A percentile compares a stretch with the other conserved stretches of the same genome.
Evolutionary conservation across 2,329 filamentous ascomycete species (phyloP).

Genomic region (Cytospora paraplurivora): DNA sequence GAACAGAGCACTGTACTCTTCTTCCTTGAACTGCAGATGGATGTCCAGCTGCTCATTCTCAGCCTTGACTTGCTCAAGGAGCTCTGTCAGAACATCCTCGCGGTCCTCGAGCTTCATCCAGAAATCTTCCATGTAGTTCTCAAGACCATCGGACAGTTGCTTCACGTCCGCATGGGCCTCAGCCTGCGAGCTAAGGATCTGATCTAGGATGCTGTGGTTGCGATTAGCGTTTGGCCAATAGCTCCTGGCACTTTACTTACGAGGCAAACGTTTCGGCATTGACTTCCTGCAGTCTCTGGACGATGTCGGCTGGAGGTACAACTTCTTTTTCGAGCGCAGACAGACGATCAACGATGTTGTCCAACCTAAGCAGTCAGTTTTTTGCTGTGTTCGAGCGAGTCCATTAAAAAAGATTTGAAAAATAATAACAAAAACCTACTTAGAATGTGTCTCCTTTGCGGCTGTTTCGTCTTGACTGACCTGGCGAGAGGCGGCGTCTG

Average conservation of each 20-base stretch:
- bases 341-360: slow-evolving; percentile 14
- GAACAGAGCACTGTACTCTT: slow-evolving; percentile 1
- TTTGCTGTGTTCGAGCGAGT: background rate
- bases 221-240: background rate
- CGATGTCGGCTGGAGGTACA: slow-evolving; percentile 3
- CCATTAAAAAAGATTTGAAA: no score
- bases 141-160: slow-evolving; percentile 5
- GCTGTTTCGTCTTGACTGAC: slow-evolving; percentile 26
- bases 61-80: slow-evolving; percentile 12
- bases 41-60: slow-evolving; percentile 7
- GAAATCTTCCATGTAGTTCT: slow-evolving; percentile 17
- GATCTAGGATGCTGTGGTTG: slow-evolving; percentile 12
- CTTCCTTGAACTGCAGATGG: slow-evolving; percentile 4
- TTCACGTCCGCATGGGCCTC: slow-evolving; percentile 17
- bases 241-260: slow-evolving; percentile 9
- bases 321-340: slow-evolving; percentile 1
- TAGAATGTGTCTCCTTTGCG: slow-evolving; percentile 13
- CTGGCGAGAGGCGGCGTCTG: slow-evolving; percentile 1
- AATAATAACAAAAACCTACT: slow-evolving; percentile 21
- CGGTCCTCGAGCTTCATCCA: slow-evolving; percentile 27
- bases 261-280: slow-evolving; percentile 12
- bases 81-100: slow-evolving; percentile 18
- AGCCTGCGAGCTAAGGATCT: slow-evolving; percentile 12
- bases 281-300: slow-evolving; percentile 16
- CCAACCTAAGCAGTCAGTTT: slow-evolving; percentile 19